Evolutionary conservation across 192 early-diverging fungal species (phyloP).

Genomic region (Coemansia guatemalensis): DNA sequence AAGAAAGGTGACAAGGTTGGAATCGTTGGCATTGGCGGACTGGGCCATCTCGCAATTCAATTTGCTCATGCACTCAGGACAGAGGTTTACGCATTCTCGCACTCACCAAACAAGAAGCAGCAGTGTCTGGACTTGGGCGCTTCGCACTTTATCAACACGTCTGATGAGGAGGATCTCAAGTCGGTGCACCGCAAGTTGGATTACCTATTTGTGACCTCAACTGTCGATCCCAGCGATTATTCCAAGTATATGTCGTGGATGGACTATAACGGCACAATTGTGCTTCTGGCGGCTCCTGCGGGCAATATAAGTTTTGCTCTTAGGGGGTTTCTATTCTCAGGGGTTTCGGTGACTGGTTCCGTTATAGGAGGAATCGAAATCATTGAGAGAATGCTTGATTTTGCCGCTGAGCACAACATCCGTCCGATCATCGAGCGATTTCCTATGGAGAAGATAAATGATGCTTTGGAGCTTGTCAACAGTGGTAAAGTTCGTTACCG

Average conservation of each 20-base stretch:
- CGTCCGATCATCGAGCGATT: constrained; percentile 64
- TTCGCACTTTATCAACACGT: constrained; percentile 52
- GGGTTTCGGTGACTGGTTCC: constrained; percentile 58
- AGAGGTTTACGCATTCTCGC: no score
- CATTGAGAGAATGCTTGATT: constrained; percentile 63
- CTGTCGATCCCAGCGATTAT: constrained; percentile 31
- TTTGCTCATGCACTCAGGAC: constrained; percentile 55
- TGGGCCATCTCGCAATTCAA: constrained; percentile 72
- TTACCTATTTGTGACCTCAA: constrained; percentile 41
- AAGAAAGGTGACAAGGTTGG: no score
- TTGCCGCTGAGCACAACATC: no score
- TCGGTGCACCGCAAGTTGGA: constrained; percentile 25
- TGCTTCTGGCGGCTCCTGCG: no score
- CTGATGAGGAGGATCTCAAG: constrained; percentile 23
- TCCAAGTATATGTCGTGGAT: constrained; percentile 38
- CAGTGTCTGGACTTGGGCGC: constrained; percentile 66
- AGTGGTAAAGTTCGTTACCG: constrained; percentile 63
- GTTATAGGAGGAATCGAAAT: constrained; percentile 62
- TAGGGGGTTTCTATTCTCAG: constrained; percentile 30
- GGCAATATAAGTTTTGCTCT: constrained; percentile 42
- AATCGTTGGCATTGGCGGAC: no score
- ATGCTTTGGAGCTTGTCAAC: constrained; percentile 60
- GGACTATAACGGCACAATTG: constrained; percentile 49
- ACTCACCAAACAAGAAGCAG: no score
- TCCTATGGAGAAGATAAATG: constrained; percentile 60